These are phyloP conservation scores for Nakaseomyces delphensis DNA, from an alignment of 1,139 yeast species.

Conservation along the genomic window DNA sequence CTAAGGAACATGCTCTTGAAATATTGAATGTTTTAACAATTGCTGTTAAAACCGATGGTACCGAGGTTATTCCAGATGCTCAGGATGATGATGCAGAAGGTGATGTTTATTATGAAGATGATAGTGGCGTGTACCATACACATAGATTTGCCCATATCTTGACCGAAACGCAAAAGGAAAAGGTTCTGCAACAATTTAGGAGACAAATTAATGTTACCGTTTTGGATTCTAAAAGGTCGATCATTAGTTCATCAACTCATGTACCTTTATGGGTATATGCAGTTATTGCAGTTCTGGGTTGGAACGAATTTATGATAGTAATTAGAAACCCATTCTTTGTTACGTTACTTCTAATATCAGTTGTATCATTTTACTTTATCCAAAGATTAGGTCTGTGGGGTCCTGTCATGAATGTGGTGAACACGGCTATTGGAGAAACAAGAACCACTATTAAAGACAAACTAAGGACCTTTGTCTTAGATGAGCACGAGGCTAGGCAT, in stretches of 20 bases:
- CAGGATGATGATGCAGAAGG: constrained; percentile 37
- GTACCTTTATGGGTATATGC: constrained; percentile 79
- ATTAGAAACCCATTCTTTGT: constrained; percentile 75
- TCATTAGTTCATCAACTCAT: constrained; percentile 59
- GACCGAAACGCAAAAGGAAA: constrained; percentile 47
- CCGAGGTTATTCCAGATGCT: constrained; percentile 49
- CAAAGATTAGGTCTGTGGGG: constrained; percentile 66
- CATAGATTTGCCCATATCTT: constrained; percentile 50
- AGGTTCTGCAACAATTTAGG: constrained; percentile 53
- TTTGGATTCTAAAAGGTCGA: constrained; percentile 75
- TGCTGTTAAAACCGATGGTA: constrained; percentile 47
- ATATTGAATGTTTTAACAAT: constrained; percentile 52
- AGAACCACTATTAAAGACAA: constrained; percentile 50
- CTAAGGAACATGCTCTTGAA: constrained; percentile 49
- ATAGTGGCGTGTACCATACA: constrained; percentile 28
- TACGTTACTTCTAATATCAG: constrained; percentile 44
- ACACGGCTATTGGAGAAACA: constrained; percentile 51
- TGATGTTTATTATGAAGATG: constrained; percentile 37
- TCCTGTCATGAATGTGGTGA: constrained; percentile 57
- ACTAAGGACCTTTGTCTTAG: constrained; percentile 34
- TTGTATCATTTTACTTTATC: constrained; percentile 58
- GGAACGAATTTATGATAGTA: constrained; percentile 92
- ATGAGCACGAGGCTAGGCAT: constrained; percentile 19
- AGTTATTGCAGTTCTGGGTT: constrained; percentile 68
- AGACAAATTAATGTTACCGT: constrained; percentile 73